A percentile compares a stretch with the other conserved stretches of the same genome.
Conservation (phyloP, 345 rosid species). For the Salix brachista region DNA sequence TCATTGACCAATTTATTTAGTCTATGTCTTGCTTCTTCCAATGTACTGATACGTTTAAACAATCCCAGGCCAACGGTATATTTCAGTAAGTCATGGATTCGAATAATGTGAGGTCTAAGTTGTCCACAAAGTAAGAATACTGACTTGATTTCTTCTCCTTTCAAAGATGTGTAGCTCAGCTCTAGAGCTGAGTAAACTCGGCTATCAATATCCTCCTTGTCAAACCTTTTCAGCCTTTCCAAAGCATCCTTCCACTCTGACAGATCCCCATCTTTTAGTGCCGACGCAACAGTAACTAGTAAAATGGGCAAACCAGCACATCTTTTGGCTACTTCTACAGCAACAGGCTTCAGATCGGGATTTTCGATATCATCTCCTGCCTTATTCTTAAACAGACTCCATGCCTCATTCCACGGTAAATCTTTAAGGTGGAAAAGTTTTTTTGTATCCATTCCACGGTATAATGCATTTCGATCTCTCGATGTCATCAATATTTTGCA, state of each 20-base stretch:
- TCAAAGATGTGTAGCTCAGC: not conserved
- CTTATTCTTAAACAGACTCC: constrained; percentile 3
- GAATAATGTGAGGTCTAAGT: not conserved
- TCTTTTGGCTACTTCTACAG: not conserved
- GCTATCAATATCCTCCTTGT: not conserved
- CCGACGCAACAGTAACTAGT: constrained; percentile 3
- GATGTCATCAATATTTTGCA: constrained; percentile 19
- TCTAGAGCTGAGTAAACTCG: not conserved
- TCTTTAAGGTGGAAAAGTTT: not conserved
- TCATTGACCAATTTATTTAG: not conserved
- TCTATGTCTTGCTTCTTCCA: constrained; percentile 8
- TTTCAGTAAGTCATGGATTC: not conserved
- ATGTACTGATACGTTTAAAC: not conserved
- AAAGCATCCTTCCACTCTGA: constrained; percentile 14
- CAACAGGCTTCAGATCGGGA: not conserved
- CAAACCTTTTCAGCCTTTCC: not conserved
- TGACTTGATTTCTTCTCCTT: not conserved
- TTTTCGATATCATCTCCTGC: not conserved
- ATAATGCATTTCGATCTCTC: not conserved
- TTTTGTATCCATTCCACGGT: not conserved
- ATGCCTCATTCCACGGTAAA: not conserved
- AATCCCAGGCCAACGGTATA: constrained; percentile 16
- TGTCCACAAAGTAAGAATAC: constrained; percentile 3
- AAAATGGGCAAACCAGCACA: constrained; percentile 20
- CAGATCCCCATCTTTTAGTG: not conserved